phyloP scores from a whole-genome alignment of 148 eudicot genomes.

The Camellia lanceoleosa region DNA sequence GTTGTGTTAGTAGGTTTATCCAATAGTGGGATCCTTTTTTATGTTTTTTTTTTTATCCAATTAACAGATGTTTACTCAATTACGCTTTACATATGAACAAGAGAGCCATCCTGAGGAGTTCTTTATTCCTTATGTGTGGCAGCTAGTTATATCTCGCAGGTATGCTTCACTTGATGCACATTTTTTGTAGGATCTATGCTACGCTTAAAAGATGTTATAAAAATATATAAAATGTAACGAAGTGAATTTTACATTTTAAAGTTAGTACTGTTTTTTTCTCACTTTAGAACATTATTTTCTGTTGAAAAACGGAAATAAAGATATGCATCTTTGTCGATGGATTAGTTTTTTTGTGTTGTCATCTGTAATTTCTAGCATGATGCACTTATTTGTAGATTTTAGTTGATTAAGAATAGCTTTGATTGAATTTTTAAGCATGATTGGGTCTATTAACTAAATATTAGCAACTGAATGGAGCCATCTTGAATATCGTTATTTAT shows the following conservation, averaged over 20 bases:
- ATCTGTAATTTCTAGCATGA: not conserved
- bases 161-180: slow-evolving; percentile 16
- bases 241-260: slow-evolving; percentile 2
- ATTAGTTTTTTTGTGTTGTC: not conserved
- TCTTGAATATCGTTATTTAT: not conserved
- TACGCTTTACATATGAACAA: slow-evolving; percentile 96
- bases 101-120: slow-evolving; percentile 96
- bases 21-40: not conserved
- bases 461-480: not conserved
- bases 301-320: not conserved
- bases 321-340: not conserved
- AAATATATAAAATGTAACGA: not conserved
- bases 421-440: not conserved
- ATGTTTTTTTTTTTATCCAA: not conserved
- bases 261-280: not conserved
- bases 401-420: not conserved
- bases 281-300: not conserved
- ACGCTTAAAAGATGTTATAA: not conserved
- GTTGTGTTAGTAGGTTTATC: not conserved
- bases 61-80: slow-evolving; percentile 73
- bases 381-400: not conserved
- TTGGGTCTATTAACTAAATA: not conserved
- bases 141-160: slow-evolving; percentile 73
- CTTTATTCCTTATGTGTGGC: slow-evolving; percentile 97
- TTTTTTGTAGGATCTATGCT: too few species aligned